Base-by-base conservation (phyloP, 2,329 filamentous ascomycete species). In the Clonostachys rhizophaga region DNA sequence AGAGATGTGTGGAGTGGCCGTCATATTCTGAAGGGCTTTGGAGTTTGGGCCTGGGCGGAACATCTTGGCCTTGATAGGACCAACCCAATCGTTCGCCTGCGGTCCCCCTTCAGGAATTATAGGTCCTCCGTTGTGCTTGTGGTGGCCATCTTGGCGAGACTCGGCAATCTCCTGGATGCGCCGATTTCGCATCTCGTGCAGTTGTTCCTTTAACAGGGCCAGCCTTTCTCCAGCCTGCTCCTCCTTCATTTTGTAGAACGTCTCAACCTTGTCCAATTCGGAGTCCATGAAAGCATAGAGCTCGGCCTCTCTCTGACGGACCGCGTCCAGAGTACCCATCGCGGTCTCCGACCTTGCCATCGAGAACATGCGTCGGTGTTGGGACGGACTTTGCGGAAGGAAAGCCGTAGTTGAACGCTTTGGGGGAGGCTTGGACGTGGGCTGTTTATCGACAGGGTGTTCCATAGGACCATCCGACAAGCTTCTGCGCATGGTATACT, bases 161-260 rank as follows among this genome's bases (percentile, higher is more conserved):
- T 71, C 68, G 50, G 76, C 66, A 48, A 90, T 73, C 60, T 96
- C 90, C 45, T 86, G 78, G 30, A 89, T 77, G 18, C 92, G 83
- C 13, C 87, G 81, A 62, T 95, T 90, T 41, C 91, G 81, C 90
- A 97, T 96, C 57, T 95, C 87, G 60, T 95, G 91, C 34, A 99
- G 75, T 63, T 99, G 94, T 45, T 91, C 83, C 40, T 88, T 81
- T 42, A 99, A 73, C 5, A 86, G 64, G 1, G 73, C 70, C 20
- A 96, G 70, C 3, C 91, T 81, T 47, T 84, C 71, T 0, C 83
- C 86, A 0, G 92, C 89, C 61, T 96, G 89, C 30, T 88, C 79
- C 61, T 99, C 94, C 61, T 96, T 96, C 54, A 81, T 71, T 55
- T 81, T 84, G 71, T 97, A 97, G 60, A 99, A 99, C 0, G 74